These are phyloP conservation scores for Chamaecrista fasciculata DNA, from an alignment of 306 rosid species.

Conservation along the genomic window DNA sequence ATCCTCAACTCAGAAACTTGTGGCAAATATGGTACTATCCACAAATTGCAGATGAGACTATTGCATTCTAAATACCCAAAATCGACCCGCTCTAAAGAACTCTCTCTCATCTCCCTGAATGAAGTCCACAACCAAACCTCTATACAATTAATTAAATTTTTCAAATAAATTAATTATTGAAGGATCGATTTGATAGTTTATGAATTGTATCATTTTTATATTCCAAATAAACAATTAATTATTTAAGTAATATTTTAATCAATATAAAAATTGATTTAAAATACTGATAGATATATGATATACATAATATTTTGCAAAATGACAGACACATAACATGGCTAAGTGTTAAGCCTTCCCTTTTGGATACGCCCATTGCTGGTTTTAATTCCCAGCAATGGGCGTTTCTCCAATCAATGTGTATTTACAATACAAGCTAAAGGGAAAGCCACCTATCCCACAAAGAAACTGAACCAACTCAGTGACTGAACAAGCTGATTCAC, in stretches of 20 bases:
- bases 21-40: background rate
- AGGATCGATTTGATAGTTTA: no score
- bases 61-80: background rate
- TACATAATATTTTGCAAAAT: background rate
- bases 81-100: constrained; percentile 11
- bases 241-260: no score
- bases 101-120: background rate
- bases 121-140: background rate
- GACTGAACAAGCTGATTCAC: background rate
- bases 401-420: background rate
- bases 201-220: no score
- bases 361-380: background rate
- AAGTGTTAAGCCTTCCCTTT: background rate
- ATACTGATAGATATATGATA: background rate
- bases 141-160: background rate
- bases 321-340: background rate
- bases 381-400: background rate
- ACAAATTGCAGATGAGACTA: background rate
- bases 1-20: constrained; percentile 7
- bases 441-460: background rate
- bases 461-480: background rate
- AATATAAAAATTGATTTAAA: background rate
- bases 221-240: no score
- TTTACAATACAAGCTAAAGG: background rate
- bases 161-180: no score